A percentile compares a stretch with the other conserved stretches of the same genome.
Evolutionary conservation across 345 rosid species (phyloP).

Genomic region (Eucalyptus rudis): DNA sequence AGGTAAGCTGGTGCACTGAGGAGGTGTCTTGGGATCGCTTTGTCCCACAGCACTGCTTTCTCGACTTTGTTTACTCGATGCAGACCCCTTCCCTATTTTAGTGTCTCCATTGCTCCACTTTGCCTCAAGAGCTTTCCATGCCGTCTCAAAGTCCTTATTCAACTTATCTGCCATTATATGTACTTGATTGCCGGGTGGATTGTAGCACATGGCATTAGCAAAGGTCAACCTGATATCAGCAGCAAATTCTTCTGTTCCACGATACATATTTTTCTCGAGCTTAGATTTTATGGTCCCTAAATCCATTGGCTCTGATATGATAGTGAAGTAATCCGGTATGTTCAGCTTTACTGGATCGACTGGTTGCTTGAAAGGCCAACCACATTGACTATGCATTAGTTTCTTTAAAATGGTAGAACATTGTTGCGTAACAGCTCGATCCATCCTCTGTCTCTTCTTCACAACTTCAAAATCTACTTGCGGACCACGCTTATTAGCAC

Average conservation of each 20-base stretch:
- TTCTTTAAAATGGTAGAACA: conserved; percentile 35
- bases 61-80: conserved; percentile 1
- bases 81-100: not conserved
- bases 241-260: conserved; percentile 49
- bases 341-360: conserved; percentile 60
- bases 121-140: conserved; percentile 51
- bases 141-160: conserved; percentile 31
- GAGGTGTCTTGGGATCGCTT: conserved; percentile 20
- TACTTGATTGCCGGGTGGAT: conserved; percentile 50
- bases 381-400: conserved; percentile 24
- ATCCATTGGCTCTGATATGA: conserved; percentile 77
- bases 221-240: conserved; percentile 70
- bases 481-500: conserved; percentile 26
- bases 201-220: conserved; percentile 73
- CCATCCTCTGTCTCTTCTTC: conserved; percentile 47
- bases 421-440: conserved; percentile 28
- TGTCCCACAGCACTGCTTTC: conserved; percentile 12
- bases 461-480: conserved; percentile 13
- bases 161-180: conserved; percentile 40
- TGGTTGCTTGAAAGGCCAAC: conserved; percentile 50
- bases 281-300: conserved; percentile 61
- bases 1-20: not conserved
- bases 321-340: conserved; percentile 77
- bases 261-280: conserved; percentile 33
- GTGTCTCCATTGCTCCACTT: conserved; percentile 15